Evolutionary conservation across 805 yeast genomes (phyloP), one percentile per base, ranked within the genome.

Genomic region (Kodamaea sagamina): DNA sequence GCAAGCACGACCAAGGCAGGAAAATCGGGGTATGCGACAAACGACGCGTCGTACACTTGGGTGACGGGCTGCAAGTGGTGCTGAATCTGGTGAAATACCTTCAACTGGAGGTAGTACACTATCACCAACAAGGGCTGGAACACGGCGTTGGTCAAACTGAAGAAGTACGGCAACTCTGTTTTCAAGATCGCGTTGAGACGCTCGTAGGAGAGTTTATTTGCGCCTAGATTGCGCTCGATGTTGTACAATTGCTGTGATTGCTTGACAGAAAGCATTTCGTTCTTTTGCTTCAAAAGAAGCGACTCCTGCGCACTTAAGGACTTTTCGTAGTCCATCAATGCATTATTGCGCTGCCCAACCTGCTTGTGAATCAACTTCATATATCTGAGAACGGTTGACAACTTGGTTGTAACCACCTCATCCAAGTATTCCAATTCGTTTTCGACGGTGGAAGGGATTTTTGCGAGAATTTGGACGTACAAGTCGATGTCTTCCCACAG

Each of bases 161-260:
- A 63, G 37, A 77, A 72, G 3, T 47, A 38, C 0, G 84, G 82
- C 1, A 81, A 51, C 32, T 79, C 84, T 22, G 44, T 45, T 44
- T 76, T 75, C 47, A 80, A 59, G 3, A 49, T 39, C 4, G 52
- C 47, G 52, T 78, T 75, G 26, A 67, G 47, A 8, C 46, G 37
- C 2, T 71, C 69, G 50, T 71, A 77, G 38, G 48, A 48, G 1
- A 29, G 42, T 28, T 56, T 57, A 11, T 39, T 41, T 1, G 43
- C 58, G 3, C 52, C 59, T 17, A 63, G 27, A 53, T 71, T 54
- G 45, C 62, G 44, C 49, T 65, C 47, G 51, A 61, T 41, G 39
- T 47, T 43, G 36, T 46, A 49, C 17, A 59, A 42, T 15, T 54
- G 38, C 29, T 55, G 66, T 5, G 55, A 45, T 44, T 69, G 68